Base-by-base conservation (phyloP, 2,329 filamentous ascomycete genomes). In the Aureobasidium uvarum region DNA sequence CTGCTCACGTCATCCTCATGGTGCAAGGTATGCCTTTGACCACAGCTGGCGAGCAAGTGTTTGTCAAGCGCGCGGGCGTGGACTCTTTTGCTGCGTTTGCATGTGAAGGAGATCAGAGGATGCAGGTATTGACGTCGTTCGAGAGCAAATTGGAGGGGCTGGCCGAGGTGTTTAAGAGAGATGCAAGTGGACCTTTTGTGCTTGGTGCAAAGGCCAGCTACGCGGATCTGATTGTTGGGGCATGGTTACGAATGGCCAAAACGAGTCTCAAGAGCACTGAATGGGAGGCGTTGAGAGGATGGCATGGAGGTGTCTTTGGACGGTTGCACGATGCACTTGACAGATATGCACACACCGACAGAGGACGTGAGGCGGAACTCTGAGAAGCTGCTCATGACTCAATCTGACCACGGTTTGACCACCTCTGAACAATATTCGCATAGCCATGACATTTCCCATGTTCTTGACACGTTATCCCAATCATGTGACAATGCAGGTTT, bases 201-300 rank as follows among this genome's bases (percentile, higher is more conserved):
- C 74, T 84, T 1, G 84, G 83, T 0, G 55, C 67, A 1, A 70
- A 68, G 70, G 76, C 78, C 0, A 80, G 70, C 51, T 85, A 86
- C 75, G 84, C 83, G 1, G 85, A 87, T 69, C 70, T 85, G 0
- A 84, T 86, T 39, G 79, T 87, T 0, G 84, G 84, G 1, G 83
- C 75, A 0, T 87, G 85, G 84, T 64, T 86, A 71, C 75, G 77
- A 6, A 82, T 84, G 79, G 69, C 80, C 62, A 67, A 69, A 4
- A 71, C 46, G 16, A 77, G 75, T 31, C 70, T 85, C 63, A 79
- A 79, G 0, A 62, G 69, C 63, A 67, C 69, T 2, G 83, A 85
- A 66, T 85, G 82, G 83, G 70, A 80, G 66, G 73, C 78, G 62
- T 66, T 83, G 13, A 75, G 70, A 54, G 68, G 71, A 0, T 86